A percentile compares a stretch with the other conserved stretches of the same genome.
These are phyloP conservation scores for Cyberlindnera bimundalis DNA, from an alignment of 805 yeast genomes.

Conservation along the genomic window DNA sequence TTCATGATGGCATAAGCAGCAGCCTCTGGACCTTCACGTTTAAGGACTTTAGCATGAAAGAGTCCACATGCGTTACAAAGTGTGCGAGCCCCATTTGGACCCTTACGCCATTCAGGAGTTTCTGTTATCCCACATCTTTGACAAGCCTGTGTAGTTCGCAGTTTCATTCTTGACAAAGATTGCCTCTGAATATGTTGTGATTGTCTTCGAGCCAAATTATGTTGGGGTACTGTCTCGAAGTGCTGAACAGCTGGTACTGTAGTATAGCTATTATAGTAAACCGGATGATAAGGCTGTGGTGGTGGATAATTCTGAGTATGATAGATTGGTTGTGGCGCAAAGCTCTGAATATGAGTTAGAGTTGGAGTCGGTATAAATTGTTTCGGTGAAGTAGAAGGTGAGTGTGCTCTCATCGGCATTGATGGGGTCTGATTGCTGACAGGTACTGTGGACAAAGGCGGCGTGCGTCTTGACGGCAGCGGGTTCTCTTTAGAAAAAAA, in stretches of 20 bases:
- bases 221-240: too few relatives aligned
- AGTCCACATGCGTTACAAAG: conserved; percentile 84
- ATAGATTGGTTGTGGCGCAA: neutral
- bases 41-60: conserved; percentile 63
- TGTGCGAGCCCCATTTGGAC: conserved; percentile 73
- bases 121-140: conserved; percentile 50
- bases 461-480: neutral
- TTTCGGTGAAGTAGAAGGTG: neutral
- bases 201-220: too few relatives aligned
- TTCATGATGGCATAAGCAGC: conserved; percentile 25
- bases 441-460: neutral
- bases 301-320: neutral
- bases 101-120: conserved; percentile 84
- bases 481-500: conserved; percentile 7
- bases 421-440: neutral
- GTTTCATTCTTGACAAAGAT: conserved; percentile 3
- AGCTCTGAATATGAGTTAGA: neutral
- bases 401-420: too few relatives aligned
- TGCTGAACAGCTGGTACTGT: conserved; percentile 1
- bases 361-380: neutral
- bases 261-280: conserved; percentile 4
- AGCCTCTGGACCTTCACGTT: conserved; percentile 34
- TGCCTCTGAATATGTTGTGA: neutral
- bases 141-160: conserved; percentile 26
- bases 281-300: neutral